A percentile compares a stretch with the other conserved stretches of the same genome.
These are phyloP conservation scores for Microthlaspi erraticum DNA, from an alignment of 345 rosid genomes.

Conservation along the genomic window DNA sequence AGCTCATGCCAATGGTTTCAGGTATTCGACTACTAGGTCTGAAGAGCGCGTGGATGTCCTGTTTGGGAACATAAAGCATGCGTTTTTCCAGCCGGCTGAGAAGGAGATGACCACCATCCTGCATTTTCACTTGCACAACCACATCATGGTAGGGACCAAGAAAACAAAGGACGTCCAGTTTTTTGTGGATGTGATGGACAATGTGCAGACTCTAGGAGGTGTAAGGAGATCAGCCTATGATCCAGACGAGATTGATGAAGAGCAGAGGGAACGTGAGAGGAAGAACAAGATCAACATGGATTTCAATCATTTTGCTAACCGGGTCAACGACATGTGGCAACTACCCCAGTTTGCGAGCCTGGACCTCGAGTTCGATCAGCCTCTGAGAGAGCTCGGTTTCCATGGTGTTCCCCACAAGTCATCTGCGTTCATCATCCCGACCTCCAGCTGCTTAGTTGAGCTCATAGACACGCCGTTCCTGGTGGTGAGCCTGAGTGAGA, in stretches of 20 bases:
- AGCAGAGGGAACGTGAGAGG: constrained; percentile 84
- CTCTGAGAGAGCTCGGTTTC: constrained; percentile 91
- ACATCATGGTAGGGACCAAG: constrained; percentile 94
- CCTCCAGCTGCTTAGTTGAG: constrained; percentile 90
- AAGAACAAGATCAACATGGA: constrained; percentile 91
- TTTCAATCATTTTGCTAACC: constrained; percentile 77
- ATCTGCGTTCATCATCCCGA: constrained; percentile 82
- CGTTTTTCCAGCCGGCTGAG: constrained; percentile 95
- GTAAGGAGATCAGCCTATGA: constrained; percentile 92
- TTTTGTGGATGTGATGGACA: constrained; percentile 92
- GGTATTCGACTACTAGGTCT: constrained; percentile 76
- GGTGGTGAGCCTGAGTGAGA: constrained; percentile 83
- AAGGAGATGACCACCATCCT: constrained; percentile 89
- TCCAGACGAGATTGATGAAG: constrained; percentile 95
- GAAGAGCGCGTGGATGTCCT: constrained; percentile 86
- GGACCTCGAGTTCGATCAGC: constrained; percentile 98
- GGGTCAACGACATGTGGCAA: constrained; percentile 86
- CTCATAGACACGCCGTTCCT: constrained; percentile 81
- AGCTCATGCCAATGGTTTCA: constrained; percentile 85
- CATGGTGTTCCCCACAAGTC: constrained; percentile 89
- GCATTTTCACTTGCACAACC: constrained; percentile 90
- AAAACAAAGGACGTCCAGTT: constrained; percentile 96
- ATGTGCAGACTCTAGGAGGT: constrained; percentile 88
- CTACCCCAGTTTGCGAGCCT: constrained; percentile 76
- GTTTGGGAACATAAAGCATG: constrained; percentile 88